These are phyloP conservation scores for Linum trigynum DNA, from an alignment of 345 rosid species.

Conservation along the genomic window DNA sequence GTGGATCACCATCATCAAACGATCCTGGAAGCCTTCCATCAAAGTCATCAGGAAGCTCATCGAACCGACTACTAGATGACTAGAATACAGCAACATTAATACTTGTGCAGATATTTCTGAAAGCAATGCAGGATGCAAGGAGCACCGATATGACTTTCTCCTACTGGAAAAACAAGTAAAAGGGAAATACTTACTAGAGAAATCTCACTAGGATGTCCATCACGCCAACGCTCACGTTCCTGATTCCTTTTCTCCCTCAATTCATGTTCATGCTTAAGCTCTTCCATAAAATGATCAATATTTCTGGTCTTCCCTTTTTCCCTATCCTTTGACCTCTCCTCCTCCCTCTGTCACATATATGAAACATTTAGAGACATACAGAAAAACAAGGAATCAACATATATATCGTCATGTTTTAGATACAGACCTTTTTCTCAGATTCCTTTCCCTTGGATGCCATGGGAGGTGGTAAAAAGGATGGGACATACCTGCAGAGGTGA, in stretches of 20 bases:
- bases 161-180: neutral
- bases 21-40: conserved; percentile 96
- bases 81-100: conserved; percentile 25
- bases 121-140: neutral
- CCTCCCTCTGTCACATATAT: conserved; percentile 53
- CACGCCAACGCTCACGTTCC: conserved; percentile 75
- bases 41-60: conserved; percentile 94
- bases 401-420: neutral
- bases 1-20: conserved; percentile 99
- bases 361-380: neutral
- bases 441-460: conserved; percentile 84
- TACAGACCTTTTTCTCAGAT: conserved; percentile 69
- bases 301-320: conserved; percentile 86
- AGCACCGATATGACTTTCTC: neutral
- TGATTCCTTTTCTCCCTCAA: conserved; percentile 91
- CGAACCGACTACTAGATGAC: conserved; percentile 82
- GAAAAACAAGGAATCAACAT: conserved; percentile 11
- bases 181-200: conserved; percentile 43
- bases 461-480: conserved; percentile 97
- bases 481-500: conserved; percentile 83
- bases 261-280: conserved; percentile 96
- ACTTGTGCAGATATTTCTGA: conserved; percentile 7
- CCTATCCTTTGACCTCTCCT: conserved; percentile 62
- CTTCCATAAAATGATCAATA: conserved; percentile 97
- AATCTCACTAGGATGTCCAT: conserved; percentile 56